phyloP scores from a whole-genome alignment of 768 basidiomycete species.

The Pleurotus tuber-regium region DNA sequence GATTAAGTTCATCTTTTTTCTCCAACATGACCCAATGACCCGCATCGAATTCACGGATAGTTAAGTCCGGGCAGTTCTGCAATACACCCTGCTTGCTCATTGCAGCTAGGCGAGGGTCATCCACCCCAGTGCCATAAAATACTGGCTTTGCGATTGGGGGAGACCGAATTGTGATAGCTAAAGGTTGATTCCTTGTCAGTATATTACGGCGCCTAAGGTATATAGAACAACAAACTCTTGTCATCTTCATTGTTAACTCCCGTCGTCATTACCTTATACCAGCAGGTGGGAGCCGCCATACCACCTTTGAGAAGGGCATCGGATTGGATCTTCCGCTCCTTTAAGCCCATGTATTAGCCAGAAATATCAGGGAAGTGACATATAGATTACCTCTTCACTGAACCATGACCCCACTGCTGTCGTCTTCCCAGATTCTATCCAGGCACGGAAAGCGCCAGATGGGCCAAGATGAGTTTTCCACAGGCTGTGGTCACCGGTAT shows the following conservation, averaged over 20 bases:
- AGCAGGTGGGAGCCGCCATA: slow-evolving; percentile 28
- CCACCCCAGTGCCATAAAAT: slow-evolving; percentile 34
- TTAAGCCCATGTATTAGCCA: not conserved
- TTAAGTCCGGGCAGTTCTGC: slow-evolving; percentile 23
- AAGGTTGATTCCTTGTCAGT: not conserved
- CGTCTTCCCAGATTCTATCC: slow-evolving; percentile 29
- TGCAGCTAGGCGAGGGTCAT: too few relatives aligned
- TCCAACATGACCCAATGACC: slow-evolving; percentile 40
- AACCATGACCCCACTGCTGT: slow-evolving; percentile 19
- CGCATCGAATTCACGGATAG: slow-evolving; percentile 32
- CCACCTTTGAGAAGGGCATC: slow-evolving; percentile 24
- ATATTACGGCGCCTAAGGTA: not conserved
- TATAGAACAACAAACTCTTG: slow-evolving; percentile 22
- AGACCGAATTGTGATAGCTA: slow-evolving; percentile 25
- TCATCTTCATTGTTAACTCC: slow-evolving; percentile 28
- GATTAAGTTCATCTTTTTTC: slow-evolving; percentile 29
- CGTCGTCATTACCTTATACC: slow-evolving; percentile 30
- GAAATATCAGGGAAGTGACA: too few relatives aligned
- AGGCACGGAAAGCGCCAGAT: slow-evolving; percentile 32
- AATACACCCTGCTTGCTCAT: slow-evolving; percentile 29
- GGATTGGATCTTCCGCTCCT: slow-evolving; percentile 24
- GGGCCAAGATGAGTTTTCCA: slow-evolving; percentile 35
- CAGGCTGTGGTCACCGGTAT: slow-evolving; percentile 30
- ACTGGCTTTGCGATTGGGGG: slow-evolving; percentile 30
- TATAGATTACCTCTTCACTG: not conserved